phyloP scores from a whole-genome alignment of 495 filamentous ascomycete genomes.

The Aspergillus conjunctus region DNA sequence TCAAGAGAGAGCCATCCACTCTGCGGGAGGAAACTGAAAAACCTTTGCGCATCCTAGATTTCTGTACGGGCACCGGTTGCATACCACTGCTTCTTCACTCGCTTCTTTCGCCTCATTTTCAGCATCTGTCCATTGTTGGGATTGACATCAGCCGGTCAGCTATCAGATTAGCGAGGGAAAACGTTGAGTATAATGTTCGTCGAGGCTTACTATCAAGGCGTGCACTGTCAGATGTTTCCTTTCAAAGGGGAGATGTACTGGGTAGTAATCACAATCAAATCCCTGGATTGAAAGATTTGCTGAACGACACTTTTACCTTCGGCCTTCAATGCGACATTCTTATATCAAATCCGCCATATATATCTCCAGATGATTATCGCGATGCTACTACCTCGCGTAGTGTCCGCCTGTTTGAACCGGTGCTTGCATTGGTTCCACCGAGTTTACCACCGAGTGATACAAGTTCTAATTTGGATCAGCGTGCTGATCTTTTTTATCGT shows the following conservation, averaged over 20 bases:
- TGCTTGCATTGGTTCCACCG: slow-evolving; percentile 72
- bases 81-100: slow-evolving; percentile 74
- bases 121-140: slow-evolving; percentile 41
- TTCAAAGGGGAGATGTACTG: slow-evolving; percentile 60
- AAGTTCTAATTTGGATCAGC: neutral
- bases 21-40: neutral
- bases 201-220: slow-evolving; percentile 28
- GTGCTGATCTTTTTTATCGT: slow-evolving; percentile 46
- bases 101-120: slow-evolving; percentile 45
- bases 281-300: slow-evolving; percentile 19
- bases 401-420: slow-evolving; percentile 80
- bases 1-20: neutral
- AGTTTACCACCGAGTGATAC: slow-evolving; percentile 54
- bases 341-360: slow-evolving; percentile 89
- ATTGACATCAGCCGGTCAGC: slow-evolving; percentile 52
- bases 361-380: slow-evolving; percentile 62
- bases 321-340: slow-evolving; percentile 62
- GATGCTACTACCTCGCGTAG: slow-evolving; percentile 62
- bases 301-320: slow-evolving; percentile 10
- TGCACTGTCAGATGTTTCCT: slow-evolving; percentile 46
- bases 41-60: slow-evolving; percentile 67
- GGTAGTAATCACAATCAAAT: slow-evolving; percentile 16
- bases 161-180: slow-evolving; percentile 60
- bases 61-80: slow-evolving; percentile 91
- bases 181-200: slow-evolving; percentile 57